Evolutionary conservation across 768 basidiomycete genomes (phyloP), one percentile per base, ranked within the genome.

Genomic region (Exsudoporus frostii): DNA sequence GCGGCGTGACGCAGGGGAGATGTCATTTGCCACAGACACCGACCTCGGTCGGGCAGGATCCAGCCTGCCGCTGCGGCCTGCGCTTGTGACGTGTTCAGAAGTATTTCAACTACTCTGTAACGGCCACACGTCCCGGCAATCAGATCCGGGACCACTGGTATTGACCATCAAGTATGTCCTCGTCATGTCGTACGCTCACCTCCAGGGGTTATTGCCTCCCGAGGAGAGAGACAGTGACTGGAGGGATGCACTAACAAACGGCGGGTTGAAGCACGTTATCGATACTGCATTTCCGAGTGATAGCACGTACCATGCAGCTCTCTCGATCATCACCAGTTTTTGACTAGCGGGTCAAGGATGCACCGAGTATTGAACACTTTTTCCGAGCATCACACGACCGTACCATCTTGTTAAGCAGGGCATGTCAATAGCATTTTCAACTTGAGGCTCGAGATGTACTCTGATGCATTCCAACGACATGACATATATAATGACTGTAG

Each of bases 131-230:
- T 38, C 60, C 39, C 57, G 56, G 46, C 24, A 33, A 2, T 45
- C 41, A 27, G 33, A 41, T 44, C 45, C 52, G 19, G 44, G 38
- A 48, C 48, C 55, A 33, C 51, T 59, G 25, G 37, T 62, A 29
- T 34, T 50, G 45, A 40, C 44, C 56, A 52, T 71, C 66, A 79
- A 77, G 63, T 77, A 73, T 45, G 61, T 66, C 19, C 67, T 78
- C 41, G 57, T 78, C 32, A 44, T 65, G 55, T 71, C 77, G 9
- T 78, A 73, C 45, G 72, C 70, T 19, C 67, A 65, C 38, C 57
- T 78, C 24, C 76, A 70, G 45, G 54, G 59, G 25, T 39, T 64
- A n/a, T 50, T 58, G 3, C 56, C 67, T 34, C 45, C 54, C 7
- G 56, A 40, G 4, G 67, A 69, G 34, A 67, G 54, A 54, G 75